phyloP scores from a whole-genome alignment of 1,284 basidiomycete genomes.

The Lentinula novae-zelandiae region DNA sequence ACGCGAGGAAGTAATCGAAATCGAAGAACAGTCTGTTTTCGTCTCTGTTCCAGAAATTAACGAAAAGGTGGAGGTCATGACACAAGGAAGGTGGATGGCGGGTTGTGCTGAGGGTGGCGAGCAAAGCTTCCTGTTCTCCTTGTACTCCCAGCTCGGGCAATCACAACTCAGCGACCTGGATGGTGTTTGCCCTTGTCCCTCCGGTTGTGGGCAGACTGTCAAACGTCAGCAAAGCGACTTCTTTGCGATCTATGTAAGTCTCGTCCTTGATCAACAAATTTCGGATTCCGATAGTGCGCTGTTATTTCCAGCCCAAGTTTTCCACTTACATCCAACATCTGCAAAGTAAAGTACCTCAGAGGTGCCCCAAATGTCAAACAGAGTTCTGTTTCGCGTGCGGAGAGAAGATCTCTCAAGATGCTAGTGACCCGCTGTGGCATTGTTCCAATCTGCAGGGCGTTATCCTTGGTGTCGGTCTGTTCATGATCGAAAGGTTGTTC shows the following conservation, averaged over 20 bases:
- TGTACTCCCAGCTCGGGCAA: conserved; percentile 72
- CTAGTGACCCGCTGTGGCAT: conserved; percentile 70
- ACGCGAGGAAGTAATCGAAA: conserved; percentile 81
- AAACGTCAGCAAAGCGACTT: conserved; percentile 70
- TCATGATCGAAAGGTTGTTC: conserved; percentile 72
- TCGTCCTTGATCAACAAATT: not conserved
- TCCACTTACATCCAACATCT: conserved; percentile 65
- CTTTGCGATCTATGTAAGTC: conserved; percentile 76
- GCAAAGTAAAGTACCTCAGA: conserved; percentile 49
- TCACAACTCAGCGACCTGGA: conserved; percentile 50
- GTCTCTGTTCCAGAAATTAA: conserved; percentile 40
- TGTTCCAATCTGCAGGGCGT: conserved; percentile 85
- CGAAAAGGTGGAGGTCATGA: conserved; percentile 64
- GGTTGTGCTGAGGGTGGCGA: conserved; percentile 91
- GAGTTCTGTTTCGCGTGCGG: conserved; percentile 84
- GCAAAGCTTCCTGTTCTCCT: conserved; percentile 81
- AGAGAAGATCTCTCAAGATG: conserved; percentile 45
- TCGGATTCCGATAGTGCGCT: conserved; percentile 6
- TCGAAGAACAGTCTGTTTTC: conserved; percentile 72
- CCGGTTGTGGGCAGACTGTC: conserved; percentile 62
- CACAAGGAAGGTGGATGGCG: conserved; percentile 94
- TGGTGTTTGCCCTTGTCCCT: conserved; percentile 64
- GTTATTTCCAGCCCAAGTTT: conserved; percentile 58
- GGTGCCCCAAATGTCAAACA: conserved; percentile 62
- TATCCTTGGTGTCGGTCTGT: conserved; percentile 80